Base-by-base conservation (phyloP, 2,329 filamentous ascomycete species). In the Trichoderma harzianum region DNA sequence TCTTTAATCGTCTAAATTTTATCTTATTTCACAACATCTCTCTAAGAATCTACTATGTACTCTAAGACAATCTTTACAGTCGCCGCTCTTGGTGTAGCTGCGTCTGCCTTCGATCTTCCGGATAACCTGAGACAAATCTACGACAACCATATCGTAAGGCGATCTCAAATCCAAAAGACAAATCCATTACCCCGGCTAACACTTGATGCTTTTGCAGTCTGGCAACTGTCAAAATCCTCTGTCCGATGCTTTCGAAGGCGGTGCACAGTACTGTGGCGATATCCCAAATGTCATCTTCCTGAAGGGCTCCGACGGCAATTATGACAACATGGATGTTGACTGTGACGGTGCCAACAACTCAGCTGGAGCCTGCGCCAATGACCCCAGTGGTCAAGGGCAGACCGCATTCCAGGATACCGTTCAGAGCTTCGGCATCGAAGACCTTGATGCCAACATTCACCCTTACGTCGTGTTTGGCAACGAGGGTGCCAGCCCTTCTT, bases 201-300 rank as follows among this genome's bases (percentile, higher is more conserved):
- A 62, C 7, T 47, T 26, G 14, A 18, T 5, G 12, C 8, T 30
- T 43, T 21, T 24, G 10, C 14, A 84, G 78, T 78, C 80, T 6
- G 78, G 78, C 30, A 74, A 74, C 30, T 74, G 76, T 21, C 72
- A 68, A 71, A 78, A 74, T 72, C 74, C 76, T 47, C 51, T 74
- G 10, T 74, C 73, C 12, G 62, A 24, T 18, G 32, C 67, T 2
- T 73, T 74, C 51, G 18, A 18, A 11, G 70, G 71, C 30, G 70
- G 76, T n/a, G 68, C 72, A 14, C 58, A 65, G n/a, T 74, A 74
- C 65, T 74, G 74, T 75, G n/a, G 81, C 73, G 75, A 81, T 14
- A 82, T 87, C 51, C 78, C 78, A 1, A 75, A 74, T 6, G 86
- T 64, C 51, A 69, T 73, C 60, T 74, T 72, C 43, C 64, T 74